Base-by-base conservation (phyloP, 768 basidiomycete genomes). In the Phallus indusiatus region DNA sequence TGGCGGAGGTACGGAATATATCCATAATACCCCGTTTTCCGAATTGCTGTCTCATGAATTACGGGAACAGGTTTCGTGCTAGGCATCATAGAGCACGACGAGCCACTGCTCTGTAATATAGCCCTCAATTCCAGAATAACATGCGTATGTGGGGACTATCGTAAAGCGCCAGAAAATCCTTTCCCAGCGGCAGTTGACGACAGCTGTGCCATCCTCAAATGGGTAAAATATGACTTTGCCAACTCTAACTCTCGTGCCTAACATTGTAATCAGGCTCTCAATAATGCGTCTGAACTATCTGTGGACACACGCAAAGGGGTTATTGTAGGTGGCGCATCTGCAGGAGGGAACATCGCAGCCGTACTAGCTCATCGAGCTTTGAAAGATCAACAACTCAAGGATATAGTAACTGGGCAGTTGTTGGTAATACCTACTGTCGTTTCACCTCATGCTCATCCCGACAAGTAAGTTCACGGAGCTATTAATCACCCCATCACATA, bases 131-230 rank as follows among this genome's bases (percentile, higher is more conserved):
- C 21, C 12, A 51, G 50, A n/a, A 46, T 68, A 16, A 59, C 60
- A 12, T 61, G 63, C 12, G 64, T 68, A 18, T 65, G 21, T 2
- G n/a, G 52, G 14, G 12, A 7, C 14, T 54, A 46, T 34, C 64
- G 68, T 47, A 61, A 67, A 4, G 68, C 67, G 1, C 68, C 68
- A 1, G 68, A 69, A 55, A 42, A 64, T 50, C 63, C 65, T 6
- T 68, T 64, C 50, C 68, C 68, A 10, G 60, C 54, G 7, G 61
- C 58, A 8, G 35, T 64, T 8, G 59, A 68, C 53, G 66, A 69
- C 37, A 61, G 59, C 18, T 68, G 59, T 42, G 61, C 62, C n/a
- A 64, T 63, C 9, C 34, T 69, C 37, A 64, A 67, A 63, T 68
- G 67, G 67, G 68, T 68, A 42, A 1, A 8, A 12, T 42, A 42